Evolutionary conservation across 2,329 filamentous ascomycete species (phyloP), one percentile per base, ranked within the genome.

Genomic region (Achaetomium macrosporum): DNA sequence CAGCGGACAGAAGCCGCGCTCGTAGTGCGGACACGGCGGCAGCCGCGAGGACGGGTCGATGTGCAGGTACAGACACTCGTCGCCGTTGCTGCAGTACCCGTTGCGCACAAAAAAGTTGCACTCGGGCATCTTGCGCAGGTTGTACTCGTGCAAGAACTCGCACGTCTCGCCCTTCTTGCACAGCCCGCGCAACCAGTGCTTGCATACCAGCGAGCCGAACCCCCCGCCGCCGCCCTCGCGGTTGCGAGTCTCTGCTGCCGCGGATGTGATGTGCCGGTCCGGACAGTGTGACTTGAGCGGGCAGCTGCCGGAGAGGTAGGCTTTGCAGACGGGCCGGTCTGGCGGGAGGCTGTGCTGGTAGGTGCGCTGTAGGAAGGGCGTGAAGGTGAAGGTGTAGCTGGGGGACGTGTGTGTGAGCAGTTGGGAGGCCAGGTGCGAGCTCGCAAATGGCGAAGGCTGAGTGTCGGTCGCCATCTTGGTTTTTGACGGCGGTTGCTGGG

Each of bases 121-220:
- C 74, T 97, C 93, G 58, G 93, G 91, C 90, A 97, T 97, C 71
- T 93, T 91, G 59, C 93, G 85, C 62, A 99, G 81, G 73, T 99
- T 97, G 76, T 96, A 99, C 73, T 97, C 93, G 77, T 99, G 93
- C 45, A 97, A 77, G 65, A 97, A 99, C 75, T 99, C 93, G 83
- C 93, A 99, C 61, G 84, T 83, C 66, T 96, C 87, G 64, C 92
- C 93, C 73, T 97, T 97, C 69, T 99, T 99, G 78, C 93, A 99
- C 17, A 99, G 82, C 0, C 91, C 92, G 59, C 95, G 88, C 65
- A 97, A 84, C 85, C 93, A 97, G 77, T 97, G 93, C 75, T 99
- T 99, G 83, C 93, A 99, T 56, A 99, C 92, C 15, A 97, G 83
- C 66, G 81, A 87, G 73, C 86, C 88, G 68, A 86, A 86, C 33